Conservation (phyloP, 2,329 filamentous ascomycete genomes). For the Triangularia setosa region DNA sequence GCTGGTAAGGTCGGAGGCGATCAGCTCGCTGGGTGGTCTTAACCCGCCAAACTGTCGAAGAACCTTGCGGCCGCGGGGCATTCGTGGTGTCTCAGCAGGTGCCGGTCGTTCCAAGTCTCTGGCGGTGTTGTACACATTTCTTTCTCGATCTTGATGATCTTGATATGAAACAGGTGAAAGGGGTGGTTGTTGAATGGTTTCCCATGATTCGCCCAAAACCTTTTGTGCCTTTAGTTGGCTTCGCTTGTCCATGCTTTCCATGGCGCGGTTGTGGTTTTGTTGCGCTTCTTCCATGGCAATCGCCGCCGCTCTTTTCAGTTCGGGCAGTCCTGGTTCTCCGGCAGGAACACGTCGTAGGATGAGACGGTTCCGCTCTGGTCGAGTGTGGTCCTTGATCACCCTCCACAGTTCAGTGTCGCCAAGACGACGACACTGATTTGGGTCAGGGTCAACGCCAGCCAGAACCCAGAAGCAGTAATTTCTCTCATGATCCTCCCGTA, state of each 20-base stretch:
- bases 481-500: constrained; percentile 85
- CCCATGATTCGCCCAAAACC: constrained; percentile 81
- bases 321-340: constrained; percentile 81
- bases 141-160: constrained; percentile 54
- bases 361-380: constrained; percentile 82
- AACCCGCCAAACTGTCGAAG: constrained; percentile 85
- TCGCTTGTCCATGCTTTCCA: constrained; percentile 65
- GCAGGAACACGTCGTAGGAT: constrained; percentile 91
- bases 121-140: constrained; percentile 58
- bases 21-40: constrained; percentile 91
- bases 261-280: constrained; percentile 62
- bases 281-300: constrained; percentile 86
- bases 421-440: constrained; percentile 74
- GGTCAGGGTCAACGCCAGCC: constrained; percentile 78
- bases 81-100: constrained; percentile 43
- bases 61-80: constrained; percentile 46
- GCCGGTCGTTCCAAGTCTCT: constrained; percentile 56
- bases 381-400: constrained; percentile 80
- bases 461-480: constrained; percentile 98
- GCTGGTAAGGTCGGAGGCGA: constrained; percentile 90
- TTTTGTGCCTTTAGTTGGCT: constrained; percentile 87
- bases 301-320: constrained; percentile 80
- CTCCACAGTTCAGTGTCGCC: constrained; percentile 85
- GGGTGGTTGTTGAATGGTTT: constrained; percentile 74
- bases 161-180: constrained; percentile 75